Evolutionary conservation across 2,329 filamentous ascomycete species (phyloP).

Genomic region (Colletotrichum brevisporum): DNA sequence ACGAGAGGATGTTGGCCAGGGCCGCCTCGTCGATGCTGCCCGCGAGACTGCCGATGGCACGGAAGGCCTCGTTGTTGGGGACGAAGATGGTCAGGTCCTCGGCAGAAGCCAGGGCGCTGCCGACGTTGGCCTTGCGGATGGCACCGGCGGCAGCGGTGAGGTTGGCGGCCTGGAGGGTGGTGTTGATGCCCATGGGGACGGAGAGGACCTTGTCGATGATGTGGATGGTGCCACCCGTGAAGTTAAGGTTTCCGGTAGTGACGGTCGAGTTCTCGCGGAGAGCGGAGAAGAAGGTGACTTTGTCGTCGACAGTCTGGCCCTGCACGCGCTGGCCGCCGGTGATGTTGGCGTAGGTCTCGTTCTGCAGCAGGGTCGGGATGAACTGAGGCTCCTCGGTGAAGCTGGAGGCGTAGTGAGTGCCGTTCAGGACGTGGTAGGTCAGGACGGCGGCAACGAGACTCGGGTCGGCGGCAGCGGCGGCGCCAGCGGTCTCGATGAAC

Average conservation of each 20-base stretch:
- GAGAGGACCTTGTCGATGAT: constrained; percentile 64
- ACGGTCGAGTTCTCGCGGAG: constrained; percentile 64
- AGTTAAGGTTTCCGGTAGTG: constrained; percentile 64
- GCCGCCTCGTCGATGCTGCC: constrained; percentile 61
- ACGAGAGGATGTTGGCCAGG: constrained; percentile 68
- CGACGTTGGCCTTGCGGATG: constrained; percentile 59
- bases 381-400: constrained; percentile 50
- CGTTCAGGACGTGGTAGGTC: constrained; percentile 70
- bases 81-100: constrained; percentile 74
- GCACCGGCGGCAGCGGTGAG: constrained; percentile 63
- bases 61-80: constrained; percentile 73
- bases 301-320: constrained; percentile 54
- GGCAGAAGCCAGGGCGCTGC: constrained; percentile 55
- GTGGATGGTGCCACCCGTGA: constrained; percentile 69
- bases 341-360: constrained; percentile 68
- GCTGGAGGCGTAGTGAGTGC: constrained; percentile 54
- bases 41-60: constrained; percentile 67
- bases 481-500: constrained; percentile 48
- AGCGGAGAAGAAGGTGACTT: constrained; percentile 67
- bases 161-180: constrained; percentile 57
- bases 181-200: constrained; percentile 59
- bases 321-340: constrained; percentile 72
- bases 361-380: constrained; percentile 61
- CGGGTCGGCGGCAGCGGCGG: constrained; percentile 42
- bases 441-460: constrained; percentile 58